Percentiles rank a stretch among this genome's conserved stretches.
These are phyloP conservation scores for Lactarius vividus DNA, from an alignment of 768 basidiomycete species.

Conservation along the genomic window DNA sequence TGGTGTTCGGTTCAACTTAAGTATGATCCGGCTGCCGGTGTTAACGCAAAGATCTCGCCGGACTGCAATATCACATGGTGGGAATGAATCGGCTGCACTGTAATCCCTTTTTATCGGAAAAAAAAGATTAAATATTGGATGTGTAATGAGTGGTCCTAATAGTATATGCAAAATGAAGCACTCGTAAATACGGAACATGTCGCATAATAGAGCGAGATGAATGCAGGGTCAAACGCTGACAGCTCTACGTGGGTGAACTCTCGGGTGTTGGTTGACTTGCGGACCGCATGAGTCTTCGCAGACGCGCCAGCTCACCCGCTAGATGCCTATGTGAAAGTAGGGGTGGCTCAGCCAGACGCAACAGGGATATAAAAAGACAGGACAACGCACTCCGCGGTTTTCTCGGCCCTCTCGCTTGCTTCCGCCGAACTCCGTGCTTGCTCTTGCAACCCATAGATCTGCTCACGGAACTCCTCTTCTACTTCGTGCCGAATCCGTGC, in stretches of 20 bases:
- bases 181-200: constrained; percentile 16
- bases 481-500: constrained; percentile 51
- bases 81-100: too few species aligned
- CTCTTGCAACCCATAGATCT: constrained; percentile 52
- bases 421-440: constrained; percentile 52
- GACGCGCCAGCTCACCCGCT: constrained; percentile 60
- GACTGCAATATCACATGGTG: neutral
- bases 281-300: constrained; percentile 71
- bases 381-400: constrained; percentile 58
- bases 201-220: neutral
- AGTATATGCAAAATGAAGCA: constrained; percentile 21
- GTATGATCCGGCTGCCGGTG: neutral
- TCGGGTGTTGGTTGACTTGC: constrained; percentile 35
- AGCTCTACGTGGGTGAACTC: constrained; percentile 16
- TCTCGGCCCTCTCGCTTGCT: constrained; percentile 55
- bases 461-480: constrained; percentile 57
- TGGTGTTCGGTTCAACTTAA: neutral
- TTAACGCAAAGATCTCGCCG: neutral
- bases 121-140: constrained; percentile 7
- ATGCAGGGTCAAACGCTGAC: neutral
- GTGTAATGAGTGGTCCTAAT: constrained; percentile 24
- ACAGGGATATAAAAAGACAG: neutral
- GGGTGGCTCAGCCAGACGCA: constrained; percentile 14
- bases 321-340: constrained; percentile 43
- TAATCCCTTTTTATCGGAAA: neutral